A percentile compares a stretch with the other conserved stretches of the same genome.
phyloP scores from a whole-genome alignment of 1,139 yeast species.

The Sugiyamaella japonica region DNA sequence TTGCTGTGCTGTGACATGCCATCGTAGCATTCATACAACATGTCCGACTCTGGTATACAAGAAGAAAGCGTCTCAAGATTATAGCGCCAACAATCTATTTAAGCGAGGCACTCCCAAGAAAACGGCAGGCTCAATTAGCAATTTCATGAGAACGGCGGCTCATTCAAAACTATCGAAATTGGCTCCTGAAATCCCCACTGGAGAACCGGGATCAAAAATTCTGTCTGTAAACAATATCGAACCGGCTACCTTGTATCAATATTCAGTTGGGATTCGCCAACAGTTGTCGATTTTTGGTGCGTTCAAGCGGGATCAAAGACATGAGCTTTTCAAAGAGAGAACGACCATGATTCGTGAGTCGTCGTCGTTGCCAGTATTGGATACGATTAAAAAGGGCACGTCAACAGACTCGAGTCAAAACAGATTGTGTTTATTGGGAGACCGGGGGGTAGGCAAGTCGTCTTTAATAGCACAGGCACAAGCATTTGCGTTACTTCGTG shows the following conservation, averaged over 20 bases:
- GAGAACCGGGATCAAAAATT: constrained; percentile 11
- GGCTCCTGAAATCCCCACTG: constrained; percentile 31
- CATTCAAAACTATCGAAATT: constrained; percentile 30
- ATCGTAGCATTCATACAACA: constrained; percentile 23
- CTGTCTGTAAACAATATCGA: constrained; percentile 20
- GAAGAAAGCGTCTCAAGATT: constrained; percentile 22
- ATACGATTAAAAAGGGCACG: constrained; percentile 34
- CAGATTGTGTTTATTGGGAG: constrained; percentile 64
- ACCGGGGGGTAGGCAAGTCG: constrained; percentile 78
- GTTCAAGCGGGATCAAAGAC: constrained; percentile 52
- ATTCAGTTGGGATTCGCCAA: constrained; percentile 28
- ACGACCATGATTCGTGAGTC: constrained; percentile 46
- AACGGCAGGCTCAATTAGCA: constrained; percentile 36
- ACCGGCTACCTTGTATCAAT: constrained; percentile 26
- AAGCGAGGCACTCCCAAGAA: constrained; percentile 37
- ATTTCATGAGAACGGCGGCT: constrained; percentile 37
- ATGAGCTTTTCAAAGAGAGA: constrained; percentile 52
- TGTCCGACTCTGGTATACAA: constrained; percentile 25
- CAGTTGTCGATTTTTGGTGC: constrained; percentile 45
- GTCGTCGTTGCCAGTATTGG: constrained; percentile 39
- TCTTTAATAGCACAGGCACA: constrained; percentile 71
- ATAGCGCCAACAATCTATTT: constrained; percentile 26
- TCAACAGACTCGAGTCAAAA: constrained; percentile 44
- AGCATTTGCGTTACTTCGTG: constrained; percentile 53
- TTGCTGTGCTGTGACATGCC: not conserved